Evolutionary conservation across 148 eudicot genomes (phyloP), one percentile per base, ranked within the genome.

Genomic region (Polygonum aviculare): DNA sequence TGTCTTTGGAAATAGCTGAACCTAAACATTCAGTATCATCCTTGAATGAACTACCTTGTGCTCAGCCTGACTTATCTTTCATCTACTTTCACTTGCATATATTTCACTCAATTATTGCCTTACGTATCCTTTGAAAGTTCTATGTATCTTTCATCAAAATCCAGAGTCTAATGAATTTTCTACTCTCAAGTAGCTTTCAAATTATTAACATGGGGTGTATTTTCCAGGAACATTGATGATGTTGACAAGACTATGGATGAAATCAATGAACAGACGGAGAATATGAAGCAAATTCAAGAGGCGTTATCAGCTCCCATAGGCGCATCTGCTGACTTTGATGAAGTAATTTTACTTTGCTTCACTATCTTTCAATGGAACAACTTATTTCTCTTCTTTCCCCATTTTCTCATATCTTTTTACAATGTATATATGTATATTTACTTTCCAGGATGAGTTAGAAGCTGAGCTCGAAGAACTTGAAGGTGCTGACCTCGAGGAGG

Each of bases 211-310:
- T 21, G 12, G 26, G 22, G 15, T 79, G 76, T 3, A 35, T 47
- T 47, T 69, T 79, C 39, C 87, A 91, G 97, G 75, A 91, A 83
- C n/a, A 83, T 83, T 44, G 77, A 80, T 60, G 85, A 83, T 62
- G 82, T 83, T n/a, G 85, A 83, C 62, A 79, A 77, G 38, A 83
- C 82, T 26, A 83, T 83, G 85, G 85, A 83, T 41, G 83, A 83
- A 67, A 83, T 83, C 69, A 78, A 83, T 33, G 85, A 83, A 49
- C 83, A 83, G 44, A 78, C 81, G 2, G 83, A 83, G 72, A 77
- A 72, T 72, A 83, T 83, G 85, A 83, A 78, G 50, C 83, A 80
- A 60, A 80, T 83, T 69, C 83, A 80, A 70, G 86, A 83, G 50
- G 86, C 86, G 47, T 33, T 83, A 39, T 71, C 83, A 1, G 48